Evolutionary conservation across 1,284 basidiomycete genomes (phyloP).

Genomic region (Ustilago trichophora): DNA sequence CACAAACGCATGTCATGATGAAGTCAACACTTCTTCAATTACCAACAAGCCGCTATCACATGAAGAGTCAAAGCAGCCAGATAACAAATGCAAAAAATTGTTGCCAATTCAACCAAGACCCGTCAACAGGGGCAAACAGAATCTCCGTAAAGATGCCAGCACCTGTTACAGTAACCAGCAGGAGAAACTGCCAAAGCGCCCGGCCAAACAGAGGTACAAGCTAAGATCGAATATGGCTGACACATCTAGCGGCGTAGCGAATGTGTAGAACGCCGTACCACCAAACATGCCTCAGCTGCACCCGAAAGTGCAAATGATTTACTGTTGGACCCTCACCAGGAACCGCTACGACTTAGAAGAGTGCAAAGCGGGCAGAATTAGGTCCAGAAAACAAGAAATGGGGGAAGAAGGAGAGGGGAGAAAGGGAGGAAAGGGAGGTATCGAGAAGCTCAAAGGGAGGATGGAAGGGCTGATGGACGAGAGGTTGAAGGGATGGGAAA

Average conservation of each 20-base stretch:
- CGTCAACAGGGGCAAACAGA: slow-evolving; percentile 22
- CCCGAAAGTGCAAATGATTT: slow-evolving; percentile 8
- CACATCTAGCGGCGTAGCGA: slow-evolving; percentile 36
- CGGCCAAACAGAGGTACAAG: slow-evolving; percentile 14
- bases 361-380: slow-evolving; percentile 51
- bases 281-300: slow-evolving; percentile 20
- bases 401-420: background rate
- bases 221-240: slow-evolving; percentile 25
- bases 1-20: too few relatives aligned
- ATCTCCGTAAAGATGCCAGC: slow-evolving; percentile 13
- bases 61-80: too few relatives aligned
- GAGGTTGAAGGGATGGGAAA: background rate
- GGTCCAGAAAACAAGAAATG: slow-evolving; percentile 18
- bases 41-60: too few relatives aligned
- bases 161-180: slow-evolving; percentile 45
- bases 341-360: slow-evolving; percentile 51
- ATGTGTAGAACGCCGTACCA: slow-evolving; percentile 44
- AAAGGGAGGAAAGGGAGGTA: background rate
- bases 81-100: slow-evolving; percentile 11
- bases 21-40: too few relatives aligned
- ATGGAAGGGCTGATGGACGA: background rate
- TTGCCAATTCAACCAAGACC: slow-evolving; percentile 34
- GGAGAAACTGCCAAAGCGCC: slow-evolving; percentile 7
- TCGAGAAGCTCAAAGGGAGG: background rate
- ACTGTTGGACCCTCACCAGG: slow-evolving; percentile 53